Evolutionary conservation across 495 filamentous ascomycete genomes (phyloP).

Genomic region (Penicillium argentinense): DNA sequence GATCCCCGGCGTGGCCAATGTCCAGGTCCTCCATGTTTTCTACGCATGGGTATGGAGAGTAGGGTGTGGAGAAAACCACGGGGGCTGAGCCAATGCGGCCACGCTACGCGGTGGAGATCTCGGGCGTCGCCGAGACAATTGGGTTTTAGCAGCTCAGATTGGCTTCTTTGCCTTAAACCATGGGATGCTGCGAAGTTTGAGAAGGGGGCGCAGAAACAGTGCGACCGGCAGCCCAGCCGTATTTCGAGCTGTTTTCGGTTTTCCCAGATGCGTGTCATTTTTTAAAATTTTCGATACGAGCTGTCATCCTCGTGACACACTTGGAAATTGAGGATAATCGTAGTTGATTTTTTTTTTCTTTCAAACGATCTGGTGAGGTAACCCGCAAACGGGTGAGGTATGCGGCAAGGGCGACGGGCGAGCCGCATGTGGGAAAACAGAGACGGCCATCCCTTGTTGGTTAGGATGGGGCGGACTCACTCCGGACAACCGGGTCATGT

Average conservation of each 20-base stretch:
- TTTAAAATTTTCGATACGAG: no score
- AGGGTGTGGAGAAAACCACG: constrained; percentile 6
- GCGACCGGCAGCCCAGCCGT: constrained; percentile 2
- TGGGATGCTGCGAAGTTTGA: not conserved
- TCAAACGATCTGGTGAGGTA: not conserved
- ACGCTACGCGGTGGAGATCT: constrained; percentile 2
- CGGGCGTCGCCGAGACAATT: constrained; percentile 2
- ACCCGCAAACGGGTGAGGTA: constrained; percentile 4
- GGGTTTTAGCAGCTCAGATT: constrained; percentile 1
- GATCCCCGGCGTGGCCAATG: no score
- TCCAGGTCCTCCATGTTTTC: constrained; percentile 11
- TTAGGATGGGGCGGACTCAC: not conserved
- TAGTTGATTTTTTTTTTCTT: not conserved
- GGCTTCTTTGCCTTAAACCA: constrained; percentile 11
- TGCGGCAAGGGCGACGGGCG: constrained; percentile 11
- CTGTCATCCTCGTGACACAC: no score
- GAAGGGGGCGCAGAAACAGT: constrained; percentile 1
- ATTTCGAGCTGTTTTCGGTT: not conserved
- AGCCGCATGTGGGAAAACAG: constrained; percentile 13
- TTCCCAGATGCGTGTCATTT: no score
- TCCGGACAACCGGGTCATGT: no score
- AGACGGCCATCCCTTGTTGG: constrained; percentile 5
- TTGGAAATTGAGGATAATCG: no score
- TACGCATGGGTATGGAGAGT: constrained; percentile 2
- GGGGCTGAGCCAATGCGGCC: constrained; percentile 8